Evolutionary conservation across 768 basidiomycete species (phyloP), one percentile per base, ranked within the genome.

Genomic region (Leccinum aurantiacum): DNA sequence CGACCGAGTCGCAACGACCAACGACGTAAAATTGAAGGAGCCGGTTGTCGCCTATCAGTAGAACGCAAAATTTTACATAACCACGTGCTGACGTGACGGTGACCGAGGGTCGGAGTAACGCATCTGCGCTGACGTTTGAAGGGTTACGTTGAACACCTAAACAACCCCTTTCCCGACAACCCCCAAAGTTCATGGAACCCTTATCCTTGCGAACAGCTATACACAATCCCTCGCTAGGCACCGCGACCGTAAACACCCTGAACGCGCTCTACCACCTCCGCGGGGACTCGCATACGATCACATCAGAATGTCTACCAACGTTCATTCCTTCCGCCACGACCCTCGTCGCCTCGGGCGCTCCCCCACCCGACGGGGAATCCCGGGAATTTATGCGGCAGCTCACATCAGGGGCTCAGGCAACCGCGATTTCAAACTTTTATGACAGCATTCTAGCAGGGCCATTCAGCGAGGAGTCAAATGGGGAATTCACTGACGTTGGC

Each of bases 401-500:
- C 53, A 79, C 77, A 4, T 60, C 67, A 14, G 65, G 71, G 38
- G 80, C 81, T 11, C 74, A 78, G 53, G 65, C 62, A 2, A 71
- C 78, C 2, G 82, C 84, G 13, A 50, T 67, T 38, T 57, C 3
- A 69, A 71, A 76, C 10, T 68, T 75, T 11, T 81, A 77, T 65
- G 80, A 81, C n/a, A 85, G 82, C 64, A 71, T 86, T 49, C 76
- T 86, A 13, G 80, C 79, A 0, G 84, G 85, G 3, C 76, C 76
- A 33, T 68, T 74, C n/a, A 84, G 79, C 62, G 85, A 88, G 63
- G 57, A 49, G 38, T 60, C 63, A 41, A 79, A 78, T 63, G 84
- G 85, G 60, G 84, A 87, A 51, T 82, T 75, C 46, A 79, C 79
- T 6, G 84, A 86, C 61, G 68, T 83, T 24, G 82, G 76, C 4